phyloP scores from a whole-genome alignment of 495 filamentous ascomycete genomes.

The Thermothielavioides terrestris region DNA sequence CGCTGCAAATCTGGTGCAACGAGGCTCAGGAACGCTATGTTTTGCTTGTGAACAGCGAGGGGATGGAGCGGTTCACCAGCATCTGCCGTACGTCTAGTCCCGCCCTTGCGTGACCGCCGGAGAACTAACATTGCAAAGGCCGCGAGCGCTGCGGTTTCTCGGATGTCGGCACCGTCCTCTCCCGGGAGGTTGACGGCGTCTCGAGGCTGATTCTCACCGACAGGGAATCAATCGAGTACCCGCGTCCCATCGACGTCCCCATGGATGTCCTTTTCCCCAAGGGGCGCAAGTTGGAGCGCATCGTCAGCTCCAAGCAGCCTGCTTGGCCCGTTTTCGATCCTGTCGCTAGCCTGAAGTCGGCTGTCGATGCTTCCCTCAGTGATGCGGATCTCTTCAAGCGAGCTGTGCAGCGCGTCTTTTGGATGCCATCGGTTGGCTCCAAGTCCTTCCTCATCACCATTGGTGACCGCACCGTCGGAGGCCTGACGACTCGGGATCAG shows the following conservation, averaged over 20 bases:
- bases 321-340: constrained; percentile 65
- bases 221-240: constrained; percentile 65
- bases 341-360: constrained; percentile 30
- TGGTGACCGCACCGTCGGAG: constrained; percentile 83
- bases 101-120: not conserved
- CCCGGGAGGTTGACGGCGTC: constrained; percentile 51
- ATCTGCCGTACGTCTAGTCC: constrained; percentile 53
- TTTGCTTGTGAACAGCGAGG: constrained; percentile 65
- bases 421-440: constrained; percentile 80
- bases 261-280: constrained; percentile 91
- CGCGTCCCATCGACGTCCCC: constrained; percentile 79
- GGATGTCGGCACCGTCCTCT: constrained; percentile 71
- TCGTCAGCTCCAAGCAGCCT: constrained; percentile 65
- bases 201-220: constrained; percentile 74
- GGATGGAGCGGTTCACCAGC: constrained; percentile 71
- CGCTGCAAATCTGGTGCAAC: constrained; percentile 93
- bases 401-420: constrained; percentile 72
- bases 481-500: constrained; percentile 81
- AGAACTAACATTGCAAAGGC: constrained; percentile 20
- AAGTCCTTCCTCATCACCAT: constrained; percentile 98
- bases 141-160: constrained; percentile 92
- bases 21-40: constrained; percentile 97
- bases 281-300: constrained; percentile 71
- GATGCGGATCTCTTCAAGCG: constrained; percentile 60
- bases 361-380: constrained; percentile 43